Evolutionary conservation across 805 yeast species (phyloP), one percentile per base, ranked within the genome.

Genomic region (Wickerhamiella kurtzmanii): DNA sequence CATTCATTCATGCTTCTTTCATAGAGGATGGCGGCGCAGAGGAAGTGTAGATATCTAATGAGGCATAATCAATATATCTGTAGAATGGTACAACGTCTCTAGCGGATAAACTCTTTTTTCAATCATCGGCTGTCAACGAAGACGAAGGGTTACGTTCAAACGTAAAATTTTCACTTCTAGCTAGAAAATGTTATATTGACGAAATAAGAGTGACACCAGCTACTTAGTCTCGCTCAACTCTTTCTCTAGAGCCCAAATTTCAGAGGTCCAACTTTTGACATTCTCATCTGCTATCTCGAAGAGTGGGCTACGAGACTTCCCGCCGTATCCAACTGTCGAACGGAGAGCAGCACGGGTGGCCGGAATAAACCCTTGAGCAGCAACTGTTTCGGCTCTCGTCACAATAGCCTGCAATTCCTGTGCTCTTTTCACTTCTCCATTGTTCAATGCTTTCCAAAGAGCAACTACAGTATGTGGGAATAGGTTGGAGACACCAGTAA

Each of bases 221-320:
- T 25, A 25, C 32, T 25, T 11, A 11, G 6, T 25, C 11, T 25
- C 11, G 32, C 32, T 25, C 6, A 25, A 11, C 6, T 11, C 11
- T 6, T 6, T 6, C 32, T 25, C 32, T 6, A 25, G 32, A 11
- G 32, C 32, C 32, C 32, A 25, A 11, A 25, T 25, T 25, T 25
- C 32, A 6, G 6, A 11, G 32, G 11, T 25, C 32, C 32, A 25
- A 11, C 32, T 3, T 32, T 25, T 4, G 80, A 59, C 8, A 82
- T 87, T 15, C 61, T 64, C n/a, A 66, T 69, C 17, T 6, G 32
- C 6, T 6, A 25, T 11, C 11, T 25, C 32, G 11, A 6, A 25
- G 32, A 25, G 32, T 11, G 32, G 32, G 11, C 32, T 25, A 6
- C 32, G 32, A 25, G 32, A 25, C 32, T 25, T 25, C 11, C 32